These are phyloP conservation scores for Globisporangium spiculum DNA, from an alignment of 352 stramenopile genomes.

Conservation along the genomic window DNA sequence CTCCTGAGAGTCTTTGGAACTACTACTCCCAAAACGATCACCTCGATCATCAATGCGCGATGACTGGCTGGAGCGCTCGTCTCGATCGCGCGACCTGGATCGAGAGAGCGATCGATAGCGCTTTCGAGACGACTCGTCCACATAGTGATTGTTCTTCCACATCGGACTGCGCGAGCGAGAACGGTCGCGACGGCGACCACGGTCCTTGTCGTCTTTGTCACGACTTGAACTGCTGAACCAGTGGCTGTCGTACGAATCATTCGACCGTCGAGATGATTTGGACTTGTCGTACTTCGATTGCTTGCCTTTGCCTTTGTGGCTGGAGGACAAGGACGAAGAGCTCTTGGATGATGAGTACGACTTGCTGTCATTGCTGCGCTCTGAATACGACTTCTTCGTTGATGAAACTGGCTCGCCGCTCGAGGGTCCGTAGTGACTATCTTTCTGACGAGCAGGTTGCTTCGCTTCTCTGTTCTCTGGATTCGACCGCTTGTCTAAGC, in stretches of 20 bases:
- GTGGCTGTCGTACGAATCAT: conserved; percentile 20
- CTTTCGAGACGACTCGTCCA: conserved; percentile 4
- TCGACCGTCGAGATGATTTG: conserved; percentile 17
- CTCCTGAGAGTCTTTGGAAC: not conserved
- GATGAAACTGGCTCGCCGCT: conserved; percentile 5
- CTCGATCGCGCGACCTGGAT: conserved; percentile 15
- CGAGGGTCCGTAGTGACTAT: conserved; percentile 38
- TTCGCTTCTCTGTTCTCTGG: conserved; percentile 5
- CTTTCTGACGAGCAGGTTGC: conserved; percentile 19
- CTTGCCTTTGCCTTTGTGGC: not conserved
- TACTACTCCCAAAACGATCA: not conserved
- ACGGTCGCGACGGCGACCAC: conserved; percentile 17
- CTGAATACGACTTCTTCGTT: conserved; percentile 6
- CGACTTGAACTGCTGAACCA: conserved; percentile 8
- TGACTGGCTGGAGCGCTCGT: conserved; percentile 5
- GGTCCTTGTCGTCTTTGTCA: conserved; percentile 4
- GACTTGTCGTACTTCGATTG: conserved; percentile 20
- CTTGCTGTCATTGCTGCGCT: conserved; percentile 7
- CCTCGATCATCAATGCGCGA: not conserved
- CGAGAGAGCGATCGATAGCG: conserved; percentile 13
- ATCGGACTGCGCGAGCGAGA: conserved; percentile 30
- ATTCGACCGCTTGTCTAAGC: conserved; percentile 13
- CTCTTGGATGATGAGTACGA: conserved; percentile 3
- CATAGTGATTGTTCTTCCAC: conserved; percentile 24
- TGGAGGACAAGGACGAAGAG: not conserved